Evolutionary conservation across 345 rosid genomes (phyloP), one percentile per base, ranked within the genome.

Genomic region (Arabis hirsuta): DNA sequence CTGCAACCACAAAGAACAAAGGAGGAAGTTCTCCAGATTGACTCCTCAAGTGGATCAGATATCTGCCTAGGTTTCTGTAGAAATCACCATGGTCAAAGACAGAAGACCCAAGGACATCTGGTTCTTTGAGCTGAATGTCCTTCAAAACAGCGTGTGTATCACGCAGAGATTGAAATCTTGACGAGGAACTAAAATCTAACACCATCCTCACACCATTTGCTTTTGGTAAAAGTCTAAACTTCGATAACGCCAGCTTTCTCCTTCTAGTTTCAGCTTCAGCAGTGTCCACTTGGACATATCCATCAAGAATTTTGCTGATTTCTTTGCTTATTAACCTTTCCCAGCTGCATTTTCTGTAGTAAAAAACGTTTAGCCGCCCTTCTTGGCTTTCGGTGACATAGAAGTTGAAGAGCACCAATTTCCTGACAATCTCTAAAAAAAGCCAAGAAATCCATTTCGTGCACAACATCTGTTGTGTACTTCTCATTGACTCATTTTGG

Each of bases 41-140:
- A 62, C 80, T 84, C 74, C 82, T 88, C 82, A 90, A 71, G 80
- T 54, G 72, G 46, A 73, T 61, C 27, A 88, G 61, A 81, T 87
- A 93, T 9, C 85, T 81, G 69, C 84, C 79, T 57, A 88, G 67
- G 85, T 83, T 90, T 73, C 79, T 80, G 69, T 93, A 87, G 72
- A 93, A 83, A 74, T 83, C 97, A 62, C 87, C 86, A 74, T 87
- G 88, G 80, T 92, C 96, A 84, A 85, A 92, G 47, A 93, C 92
- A 19, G 90, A 87, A 46, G 97, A 86, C 13, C 98, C 94, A 62
- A 89, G 73, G 73, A 79, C 79, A 66, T 85, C 82, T 43, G 88
- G 90, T 73, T 86, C 88, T 76, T 87, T 86, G 70, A 74, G 73
- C 73, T 82, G 83, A 38, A 89, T 76, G 67, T 89, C 86, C 79